These are phyloP conservation scores for Penicillium hordei DNA, from an alignment of 2,329 filamentous ascomycete genomes.

Conservation along the genomic window DNA sequence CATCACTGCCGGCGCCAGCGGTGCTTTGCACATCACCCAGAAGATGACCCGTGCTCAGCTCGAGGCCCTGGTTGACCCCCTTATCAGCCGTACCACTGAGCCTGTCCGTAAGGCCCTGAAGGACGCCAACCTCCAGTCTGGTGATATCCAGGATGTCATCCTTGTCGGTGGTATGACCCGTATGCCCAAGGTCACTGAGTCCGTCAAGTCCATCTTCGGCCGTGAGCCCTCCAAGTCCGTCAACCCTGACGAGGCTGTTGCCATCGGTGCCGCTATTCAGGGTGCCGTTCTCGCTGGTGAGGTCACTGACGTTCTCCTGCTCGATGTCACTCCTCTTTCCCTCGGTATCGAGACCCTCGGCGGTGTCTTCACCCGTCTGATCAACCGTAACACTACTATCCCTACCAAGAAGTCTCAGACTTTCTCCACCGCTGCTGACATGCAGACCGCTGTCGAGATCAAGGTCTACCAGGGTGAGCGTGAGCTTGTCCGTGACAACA, in stretches of 20 bases:
- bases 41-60: slow-evolving; percentile 92
- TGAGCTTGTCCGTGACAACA: slow-evolving; percentile 98
- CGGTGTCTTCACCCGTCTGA: slow-evolving; percentile 95
- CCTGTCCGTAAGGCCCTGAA: slow-evolving; percentile 96
- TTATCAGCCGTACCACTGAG: slow-evolving; percentile 82
- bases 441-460: slow-evolving; percentile 98
- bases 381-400: slow-evolving; percentile 99
- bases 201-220: slow-evolving; percentile 94
- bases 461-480: slow-evolving; percentile 99
- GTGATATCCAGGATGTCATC: slow-evolving; percentile 96
- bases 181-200: slow-evolving; percentile 97
- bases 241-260: slow-evolving; percentile 97
- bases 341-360: slow-evolving; percentile 98
- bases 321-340: slow-evolving; percentile 93
- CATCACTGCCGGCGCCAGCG: slow-evolving; percentile 93
- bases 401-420: slow-evolving; percentile 99
- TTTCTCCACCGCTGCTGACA: slow-evolving; percentile 96
- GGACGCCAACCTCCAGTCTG: slow-evolving; percentile 86
- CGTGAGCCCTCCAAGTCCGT: slow-evolving; percentile 97
- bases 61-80: slow-evolving; percentile 85
- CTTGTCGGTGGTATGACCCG: slow-evolving; percentile 98
- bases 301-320: slow-evolving; percentile 90
- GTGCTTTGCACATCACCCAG: slow-evolving; percentile 96
- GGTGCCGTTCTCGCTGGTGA: slow-evolving; percentile 95
- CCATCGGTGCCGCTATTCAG: slow-evolving; percentile 95